Percentiles rank a stretch among this genome's conserved stretches.
Conservation (phyloP, 352 stramenopile genomes). For the Pythium diclinum region DNA sequence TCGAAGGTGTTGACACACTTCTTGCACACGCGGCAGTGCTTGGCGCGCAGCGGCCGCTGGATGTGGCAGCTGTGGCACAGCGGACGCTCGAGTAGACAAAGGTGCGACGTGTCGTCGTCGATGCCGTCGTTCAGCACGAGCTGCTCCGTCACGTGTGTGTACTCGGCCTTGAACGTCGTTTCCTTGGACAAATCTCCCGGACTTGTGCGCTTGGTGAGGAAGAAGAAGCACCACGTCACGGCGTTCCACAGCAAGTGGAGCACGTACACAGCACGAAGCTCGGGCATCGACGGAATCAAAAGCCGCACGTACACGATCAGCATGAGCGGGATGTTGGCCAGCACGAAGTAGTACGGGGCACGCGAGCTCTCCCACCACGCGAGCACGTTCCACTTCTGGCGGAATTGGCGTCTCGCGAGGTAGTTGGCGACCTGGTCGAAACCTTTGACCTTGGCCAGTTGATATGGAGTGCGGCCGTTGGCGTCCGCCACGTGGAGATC, state of each 20-base stretch:
- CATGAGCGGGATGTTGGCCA: conserved; percentile 45
- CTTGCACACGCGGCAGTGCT: conserved; percentile 91
- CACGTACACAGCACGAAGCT: conserved; percentile 54
- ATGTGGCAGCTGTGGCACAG: conserved; percentile 85
- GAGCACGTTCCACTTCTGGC: conserved; percentile 58
- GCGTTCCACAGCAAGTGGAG: conserved; percentile 59
- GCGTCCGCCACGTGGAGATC: conserved; percentile 46
- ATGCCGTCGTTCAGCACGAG: conserved; percentile 30
- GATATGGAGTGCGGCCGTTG: conserved; percentile 52
- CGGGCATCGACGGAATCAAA: conserved; percentile 56
- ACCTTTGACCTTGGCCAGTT: conserved; percentile 60
- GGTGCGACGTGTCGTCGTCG: not conserved
- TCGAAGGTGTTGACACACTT: conserved; percentile 96
- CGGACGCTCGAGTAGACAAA: conserved; percentile 47
- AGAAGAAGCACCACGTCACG: conserved; percentile 66
- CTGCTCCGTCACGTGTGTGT: conserved; percentile 55
- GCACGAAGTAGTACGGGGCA: conserved; percentile 65
- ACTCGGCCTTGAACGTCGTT: conserved; percentile 38
- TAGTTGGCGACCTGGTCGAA: conserved; percentile 56
- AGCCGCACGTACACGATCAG: conserved; percentile 45
- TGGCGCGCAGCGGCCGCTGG: conserved; percentile 67
- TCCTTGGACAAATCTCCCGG: conserved; percentile 49
- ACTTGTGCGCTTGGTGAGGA: conserved; percentile 49
- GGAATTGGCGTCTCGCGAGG: conserved; percentile 40
- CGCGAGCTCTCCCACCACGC: conserved; percentile 59